Percentiles rank a stretch among this genome's conserved stretches.
Conservation (phyloP, 306 rosid species). For the Castanea crenata region DNA sequence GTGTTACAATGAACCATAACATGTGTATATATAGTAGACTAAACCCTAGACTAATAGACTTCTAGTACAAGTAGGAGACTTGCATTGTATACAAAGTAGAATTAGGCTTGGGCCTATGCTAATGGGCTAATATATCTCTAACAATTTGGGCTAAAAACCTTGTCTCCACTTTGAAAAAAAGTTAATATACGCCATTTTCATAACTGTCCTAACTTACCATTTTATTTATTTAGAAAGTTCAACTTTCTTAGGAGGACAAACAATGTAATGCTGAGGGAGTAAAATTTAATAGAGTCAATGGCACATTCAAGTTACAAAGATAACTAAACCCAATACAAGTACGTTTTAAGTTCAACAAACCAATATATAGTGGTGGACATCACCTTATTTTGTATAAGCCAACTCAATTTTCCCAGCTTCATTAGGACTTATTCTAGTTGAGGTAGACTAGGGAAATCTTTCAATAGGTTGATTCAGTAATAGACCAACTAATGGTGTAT, state of each 20-base stretch:
- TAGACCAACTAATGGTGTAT: background rate
- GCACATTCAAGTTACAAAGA: background rate
- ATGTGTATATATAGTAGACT: too few species aligned
- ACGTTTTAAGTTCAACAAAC: background rate
- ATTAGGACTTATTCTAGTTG: background rate
- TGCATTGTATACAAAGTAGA: too few species aligned
- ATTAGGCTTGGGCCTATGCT: too few species aligned
- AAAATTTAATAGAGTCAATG: background rate
- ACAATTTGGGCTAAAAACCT: background rate
- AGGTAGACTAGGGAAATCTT: background rate
- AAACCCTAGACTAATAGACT: too few species aligned
- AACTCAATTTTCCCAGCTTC: background rate
- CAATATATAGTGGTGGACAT: background rate
- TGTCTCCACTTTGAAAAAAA: background rate
- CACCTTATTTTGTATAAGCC: background rate
- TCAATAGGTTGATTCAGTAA: background rate
- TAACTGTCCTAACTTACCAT: too few species aligned
- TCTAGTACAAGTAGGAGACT: too few species aligned
- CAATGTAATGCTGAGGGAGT: too few species aligned
- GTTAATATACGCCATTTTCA: too few species aligned
- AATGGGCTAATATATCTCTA: too few species aligned
- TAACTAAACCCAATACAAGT: background rate
- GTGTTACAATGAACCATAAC: too few species aligned
- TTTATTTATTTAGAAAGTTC: too few species aligned
- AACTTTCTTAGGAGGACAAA: too few species aligned